A percentile compares a stretch with the other conserved stretches of the same genome.
Conservation (phyloP, 306 rosid genomes). For the Cyamopsis tetragonoloba region DNA sequence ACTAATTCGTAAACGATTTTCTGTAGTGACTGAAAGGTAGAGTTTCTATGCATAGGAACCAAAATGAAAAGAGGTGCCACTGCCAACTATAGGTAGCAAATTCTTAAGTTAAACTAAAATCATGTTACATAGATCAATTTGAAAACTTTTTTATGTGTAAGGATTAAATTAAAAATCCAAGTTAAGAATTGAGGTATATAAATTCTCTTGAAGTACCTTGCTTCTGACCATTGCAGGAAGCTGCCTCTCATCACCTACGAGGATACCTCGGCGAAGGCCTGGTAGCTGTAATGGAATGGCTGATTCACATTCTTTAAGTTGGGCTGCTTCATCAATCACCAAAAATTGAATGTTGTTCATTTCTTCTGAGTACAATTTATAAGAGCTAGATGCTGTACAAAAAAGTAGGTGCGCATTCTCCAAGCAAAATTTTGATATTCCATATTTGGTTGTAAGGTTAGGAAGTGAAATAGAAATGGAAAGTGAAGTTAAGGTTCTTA, state of each 20-base stretch:
- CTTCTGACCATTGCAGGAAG: conserved; percentile 60
- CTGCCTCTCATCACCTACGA: conserved; percentile 56
- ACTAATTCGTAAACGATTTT: too few relatives aligned
- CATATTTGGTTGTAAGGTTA: background rate
- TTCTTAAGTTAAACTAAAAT: too few relatives aligned
- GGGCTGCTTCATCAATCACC: conserved; percentile 60
- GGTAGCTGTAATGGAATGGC: conserved; percentile 45
- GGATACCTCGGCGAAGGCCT: conserved; percentile 32
- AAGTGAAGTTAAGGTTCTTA: background rate
- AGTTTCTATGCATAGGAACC: too few relatives aligned
- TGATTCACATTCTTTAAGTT: conserved; percentile 57
- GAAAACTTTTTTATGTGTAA: too few relatives aligned
- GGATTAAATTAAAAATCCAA: too few relatives aligned
- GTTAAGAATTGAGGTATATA: too few relatives aligned
- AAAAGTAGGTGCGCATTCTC: conserved; percentile 20
- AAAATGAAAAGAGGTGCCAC: too few relatives aligned
- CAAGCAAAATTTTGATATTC: conserved; percentile 1
- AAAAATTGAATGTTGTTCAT: conserved; percentile 1
- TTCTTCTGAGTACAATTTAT: background rate
- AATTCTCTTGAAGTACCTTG: conserved; percentile 42
- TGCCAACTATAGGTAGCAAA: too few relatives aligned
- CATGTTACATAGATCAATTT: too few relatives aligned
- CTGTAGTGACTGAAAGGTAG: too few relatives aligned
- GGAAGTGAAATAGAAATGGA: conserved; percentile 12
- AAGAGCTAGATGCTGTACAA: conserved; percentile 36